These are phyloP conservation scores for Wickerhamomyces chambardii DNA, from an alignment of 805 yeast species.

Conservation along the genomic window DNA sequence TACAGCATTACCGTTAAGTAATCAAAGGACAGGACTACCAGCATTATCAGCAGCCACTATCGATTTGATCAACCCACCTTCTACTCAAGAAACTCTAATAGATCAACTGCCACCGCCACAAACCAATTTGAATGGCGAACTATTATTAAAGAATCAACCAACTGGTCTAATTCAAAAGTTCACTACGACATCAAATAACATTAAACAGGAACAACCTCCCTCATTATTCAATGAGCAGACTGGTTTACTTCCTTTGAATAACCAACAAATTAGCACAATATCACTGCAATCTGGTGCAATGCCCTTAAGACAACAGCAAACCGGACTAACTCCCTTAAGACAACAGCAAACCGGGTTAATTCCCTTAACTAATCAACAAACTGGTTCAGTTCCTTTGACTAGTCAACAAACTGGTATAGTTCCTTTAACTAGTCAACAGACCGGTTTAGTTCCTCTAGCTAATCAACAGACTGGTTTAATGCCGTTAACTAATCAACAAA, in stretches of 20 bases:
- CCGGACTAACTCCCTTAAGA: conserved; percentile 14
- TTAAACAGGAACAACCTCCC: background rate
- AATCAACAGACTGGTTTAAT: no score
- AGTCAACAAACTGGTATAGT: no score
- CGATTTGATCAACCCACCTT: conserved; percentile 30
- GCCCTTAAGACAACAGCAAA: conserved; percentile 5
- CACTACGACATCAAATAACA: no score
- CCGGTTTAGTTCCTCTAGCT: no score
- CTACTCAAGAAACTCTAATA: conserved; percentile 17
- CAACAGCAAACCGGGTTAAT: conserved; percentile 27
- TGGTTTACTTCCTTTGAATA: conserved; percentile 44
- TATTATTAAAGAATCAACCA: conserved; percentile 3
- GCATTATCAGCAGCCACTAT: conserved; percentile 17
- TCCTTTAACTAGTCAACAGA: no score
- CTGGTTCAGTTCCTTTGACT: no score
- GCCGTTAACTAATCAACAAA: conserved; percentile 5
- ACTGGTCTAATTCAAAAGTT: conserved; percentile 19
- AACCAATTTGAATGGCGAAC: background rate
- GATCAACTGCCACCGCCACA: conserved; percentile 19
- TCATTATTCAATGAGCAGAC: conserved; percentile 52
- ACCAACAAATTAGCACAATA: conserved; percentile 13
- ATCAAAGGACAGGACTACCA: conserved; percentile 20
- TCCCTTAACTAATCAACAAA: conserved; percentile 15
- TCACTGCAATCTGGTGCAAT: no score
- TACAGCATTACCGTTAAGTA: conserved; percentile 15